Conservation (phyloP, 1,139 yeast genomes). For the Meyerozyma sp. region DNA sequence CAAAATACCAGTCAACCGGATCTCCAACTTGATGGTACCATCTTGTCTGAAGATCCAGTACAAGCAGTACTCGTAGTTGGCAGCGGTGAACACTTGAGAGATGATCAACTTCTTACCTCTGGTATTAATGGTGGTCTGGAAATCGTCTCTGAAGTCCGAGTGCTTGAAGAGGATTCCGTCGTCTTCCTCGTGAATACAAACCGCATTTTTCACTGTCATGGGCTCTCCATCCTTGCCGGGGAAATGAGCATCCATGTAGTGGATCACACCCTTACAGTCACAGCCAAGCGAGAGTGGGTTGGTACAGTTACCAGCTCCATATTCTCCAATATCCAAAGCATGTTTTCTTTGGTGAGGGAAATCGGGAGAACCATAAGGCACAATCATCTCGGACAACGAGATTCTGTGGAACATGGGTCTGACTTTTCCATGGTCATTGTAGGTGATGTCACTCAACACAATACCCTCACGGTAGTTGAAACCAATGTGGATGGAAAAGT, state of each 20-base stretch:
- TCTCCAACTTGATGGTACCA: constrained; percentile 73
- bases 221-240: constrained; percentile 64
- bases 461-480: constrained; percentile 84
- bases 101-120: constrained; percentile 70
- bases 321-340: constrained; percentile 82
- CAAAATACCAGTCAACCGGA: constrained; percentile 76
- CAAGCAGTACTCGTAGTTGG: constrained; percentile 78
- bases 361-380: constrained; percentile 76
- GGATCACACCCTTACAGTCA: constrained; percentile 81
- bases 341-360: constrained; percentile 82
- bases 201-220: constrained; percentile 66
- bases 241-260: constrained; percentile 72
- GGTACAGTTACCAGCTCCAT: constrained; percentile 83
- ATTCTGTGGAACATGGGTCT: constrained; percentile 74
- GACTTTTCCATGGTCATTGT: constrained; percentile 67
- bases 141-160: constrained; percentile 77
- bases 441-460: constrained; percentile 66
- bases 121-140: constrained; percentile 68
- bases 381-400: constrained; percentile 78
- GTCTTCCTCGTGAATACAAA: constrained; percentile 83
- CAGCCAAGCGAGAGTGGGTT: constrained; percentile 75
- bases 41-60: constrained; percentile 83
- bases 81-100: constrained; percentile 80
- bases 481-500: constrained; percentile 71
- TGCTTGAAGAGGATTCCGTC: constrained; percentile 76